phyloP scores from a whole-genome alignment of 1,284 basidiomycete genomes.

The Boletus sp. region DNA sequence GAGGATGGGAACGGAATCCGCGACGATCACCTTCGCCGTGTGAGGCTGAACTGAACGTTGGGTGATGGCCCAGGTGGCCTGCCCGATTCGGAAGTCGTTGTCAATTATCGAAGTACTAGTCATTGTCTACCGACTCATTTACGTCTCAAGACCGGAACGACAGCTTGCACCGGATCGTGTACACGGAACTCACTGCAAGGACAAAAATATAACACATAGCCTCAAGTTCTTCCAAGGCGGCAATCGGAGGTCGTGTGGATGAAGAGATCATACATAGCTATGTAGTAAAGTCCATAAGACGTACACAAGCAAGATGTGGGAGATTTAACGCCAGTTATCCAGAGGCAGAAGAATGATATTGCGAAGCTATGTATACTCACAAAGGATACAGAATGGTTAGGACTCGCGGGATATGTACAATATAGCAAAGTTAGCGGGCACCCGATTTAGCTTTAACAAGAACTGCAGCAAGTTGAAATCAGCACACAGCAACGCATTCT shows the following conservation, averaged over 20 bases:
- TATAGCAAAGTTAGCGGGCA: constrained; percentile 17
- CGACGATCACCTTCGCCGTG: constrained; percentile 29
- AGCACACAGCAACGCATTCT: neutral
- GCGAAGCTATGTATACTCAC: constrained; percentile 14
- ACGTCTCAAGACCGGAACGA: constrained; percentile 1
- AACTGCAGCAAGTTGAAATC: constrained; percentile 11
- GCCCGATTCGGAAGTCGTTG: constrained; percentile 28
- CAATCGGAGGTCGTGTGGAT: constrained; percentile 1
- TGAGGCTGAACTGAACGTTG: constrained; percentile 16
- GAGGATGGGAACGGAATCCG: constrained; percentile 26
- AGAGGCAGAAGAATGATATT: neutral
- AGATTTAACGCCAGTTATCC: neutral
- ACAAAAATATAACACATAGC: constrained; percentile 3
- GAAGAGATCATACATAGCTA: constrained; percentile 5
- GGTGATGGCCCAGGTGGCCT: constrained; percentile 15
- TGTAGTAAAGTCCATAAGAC: constrained; percentile 8
- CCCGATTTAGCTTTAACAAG: constrained; percentile 13
- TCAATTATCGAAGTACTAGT: constrained; percentile 7
- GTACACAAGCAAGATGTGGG: constrained; percentile 5
- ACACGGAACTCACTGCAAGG: neutral
- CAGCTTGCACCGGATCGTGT: neutral
- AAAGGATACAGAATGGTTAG: constrained; percentile 10
- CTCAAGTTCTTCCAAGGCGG: neutral
- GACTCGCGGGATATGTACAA: constrained; percentile 9
- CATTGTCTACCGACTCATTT: neutral